phyloP scores from a whole-genome alignment of 83 land plant species.

The Picea engelmannii region DNA sequence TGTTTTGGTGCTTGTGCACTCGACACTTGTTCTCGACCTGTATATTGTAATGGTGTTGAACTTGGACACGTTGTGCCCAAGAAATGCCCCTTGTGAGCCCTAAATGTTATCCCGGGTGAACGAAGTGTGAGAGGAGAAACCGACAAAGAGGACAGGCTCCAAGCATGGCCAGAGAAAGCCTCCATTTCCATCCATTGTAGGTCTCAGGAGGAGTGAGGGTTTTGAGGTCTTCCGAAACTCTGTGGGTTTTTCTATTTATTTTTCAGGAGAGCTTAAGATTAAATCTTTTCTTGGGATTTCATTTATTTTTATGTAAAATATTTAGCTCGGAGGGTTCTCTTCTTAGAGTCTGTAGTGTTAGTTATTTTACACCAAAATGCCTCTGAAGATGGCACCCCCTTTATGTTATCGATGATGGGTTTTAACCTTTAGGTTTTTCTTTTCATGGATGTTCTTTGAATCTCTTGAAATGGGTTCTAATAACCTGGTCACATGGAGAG shows the following conservation, averaged over 20 bases:
- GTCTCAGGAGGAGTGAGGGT: slow-evolving; percentile 6
- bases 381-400: not conserved
- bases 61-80: too few relatives aligned
- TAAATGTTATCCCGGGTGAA: too few relatives aligned
- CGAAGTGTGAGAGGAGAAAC: too few relatives aligned
- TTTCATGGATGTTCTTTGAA: not conserved
- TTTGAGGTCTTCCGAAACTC: not conserved
- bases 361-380: not conserved
- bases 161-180: too few relatives aligned
- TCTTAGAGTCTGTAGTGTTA: too few relatives aligned
- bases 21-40: too few relatives aligned
- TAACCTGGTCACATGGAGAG: not conserved
- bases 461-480: not conserved
- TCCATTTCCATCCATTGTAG: not conserved
- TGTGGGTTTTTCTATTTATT: not conserved
- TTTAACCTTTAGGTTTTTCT: not conserved
- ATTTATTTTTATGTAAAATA: not conserved
- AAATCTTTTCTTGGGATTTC: not conserved
- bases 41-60: too few relatives aligned
- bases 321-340: not conserved
- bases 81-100: too few relatives aligned
- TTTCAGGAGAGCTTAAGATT: not conserved
- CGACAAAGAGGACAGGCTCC: too few relatives aligned
- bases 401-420: not conserved
- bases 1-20: too few relatives aligned